Percentiles rank a stretch among this genome's conserved stretches.
Evolutionary conservation across 495 filamentous ascomycete species (phyloP).

Genomic region (Aspergillus egyptiacus): DNA sequence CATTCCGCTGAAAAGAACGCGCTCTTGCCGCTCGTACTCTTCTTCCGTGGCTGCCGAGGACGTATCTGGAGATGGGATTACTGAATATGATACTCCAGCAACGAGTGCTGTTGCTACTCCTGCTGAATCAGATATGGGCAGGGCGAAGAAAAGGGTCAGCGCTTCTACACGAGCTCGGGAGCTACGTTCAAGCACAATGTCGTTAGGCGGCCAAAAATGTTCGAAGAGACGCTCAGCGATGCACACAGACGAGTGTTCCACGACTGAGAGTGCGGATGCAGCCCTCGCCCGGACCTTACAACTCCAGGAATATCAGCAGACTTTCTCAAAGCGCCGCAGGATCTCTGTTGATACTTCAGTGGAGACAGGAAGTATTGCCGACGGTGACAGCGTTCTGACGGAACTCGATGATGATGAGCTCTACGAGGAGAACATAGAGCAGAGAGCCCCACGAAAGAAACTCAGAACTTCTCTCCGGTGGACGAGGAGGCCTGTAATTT

Average conservation of each 20-base stretch:
- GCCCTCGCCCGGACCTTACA: conserved; percentile 56
- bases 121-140: conserved; percentile 29
- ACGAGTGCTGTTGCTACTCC: conserved; percentile 67
- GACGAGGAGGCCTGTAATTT: background rate
- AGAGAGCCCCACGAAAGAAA: conserved; percentile 15
- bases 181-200: conserved; percentile 36
- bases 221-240: conserved; percentile 29
- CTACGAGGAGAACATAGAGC: conserved; percentile 8
- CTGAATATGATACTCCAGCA: conserved; percentile 66
- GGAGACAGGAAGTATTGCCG: conserved; percentile 11
- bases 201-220: conserved; percentile 27
- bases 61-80: conserved; percentile 42
- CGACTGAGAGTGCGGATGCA: conserved; percentile 44
- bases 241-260: conserved; percentile 24
- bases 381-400: conserved; percentile 12
- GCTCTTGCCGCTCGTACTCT: conserved; percentile 23
- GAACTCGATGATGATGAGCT: conserved; percentile 21
- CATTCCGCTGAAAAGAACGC: conserved; percentile 30
- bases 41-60: conserved; percentile 29
- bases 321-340: conserved; percentile 25
- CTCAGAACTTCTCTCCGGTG: conserved; percentile 14
- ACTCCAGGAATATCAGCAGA: conserved; percentile 51
- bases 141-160: conserved; percentile 29
- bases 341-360: conserved; percentile 5
- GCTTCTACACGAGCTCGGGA: conserved; percentile 36